Evolutionary conservation across 2,329 filamentous ascomycete species (phyloP).

Genomic region (Aspergillus brasiliensis): DNA sequence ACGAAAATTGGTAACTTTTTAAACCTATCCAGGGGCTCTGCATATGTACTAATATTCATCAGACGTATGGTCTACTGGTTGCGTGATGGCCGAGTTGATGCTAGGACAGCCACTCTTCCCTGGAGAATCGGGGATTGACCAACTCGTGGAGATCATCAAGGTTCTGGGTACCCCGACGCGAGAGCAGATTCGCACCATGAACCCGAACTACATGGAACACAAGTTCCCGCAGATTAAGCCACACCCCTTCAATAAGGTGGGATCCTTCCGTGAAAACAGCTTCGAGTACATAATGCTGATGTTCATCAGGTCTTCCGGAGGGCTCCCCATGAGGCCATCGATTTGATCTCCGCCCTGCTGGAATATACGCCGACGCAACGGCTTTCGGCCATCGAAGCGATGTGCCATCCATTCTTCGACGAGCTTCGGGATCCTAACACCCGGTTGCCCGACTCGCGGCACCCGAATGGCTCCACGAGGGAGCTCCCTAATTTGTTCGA

Average conservation of each 20-base stretch:
- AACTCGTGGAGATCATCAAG: conserved; percentile 99
- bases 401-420: conserved; percentile 98
- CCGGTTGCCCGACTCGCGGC: conserved; percentile 89
- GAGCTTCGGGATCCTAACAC: conserved; percentile 91
- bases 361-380: conserved; percentile 98
- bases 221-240: conserved; percentile 99
- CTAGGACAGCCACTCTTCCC: conserved; percentile 96
- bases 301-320: conserved; percentile 80
- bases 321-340: conserved; percentile 88
- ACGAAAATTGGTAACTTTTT: conserved; percentile 89
- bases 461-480: conserved; percentile 75
- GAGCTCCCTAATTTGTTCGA: conserved; percentile 89
- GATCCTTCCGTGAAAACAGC: neutral
- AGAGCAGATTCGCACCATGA: conserved; percentile 99
- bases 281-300: conserved; percentile 22
- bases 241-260: conserved; percentile 92
- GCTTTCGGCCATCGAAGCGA: conserved; percentile 88
- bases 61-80: conserved; percentile 99
- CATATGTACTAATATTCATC: conserved; percentile 14
- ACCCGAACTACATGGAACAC: conserved; percentile 99
- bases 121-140: conserved; percentile 96
- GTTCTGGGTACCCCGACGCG: conserved; percentile 93
- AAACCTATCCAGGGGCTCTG: neutral
- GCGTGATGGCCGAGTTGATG: conserved; percentile 99
- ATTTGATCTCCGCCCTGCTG: conserved; percentile 87